A percentile compares a stretch with the other conserved stretches of the same genome.
These are phyloP conservation scores for Dissoconium aciculare DNA, from an alignment of 2,329 filamentous ascomycete genomes.

Conservation along the genomic window DNA sequence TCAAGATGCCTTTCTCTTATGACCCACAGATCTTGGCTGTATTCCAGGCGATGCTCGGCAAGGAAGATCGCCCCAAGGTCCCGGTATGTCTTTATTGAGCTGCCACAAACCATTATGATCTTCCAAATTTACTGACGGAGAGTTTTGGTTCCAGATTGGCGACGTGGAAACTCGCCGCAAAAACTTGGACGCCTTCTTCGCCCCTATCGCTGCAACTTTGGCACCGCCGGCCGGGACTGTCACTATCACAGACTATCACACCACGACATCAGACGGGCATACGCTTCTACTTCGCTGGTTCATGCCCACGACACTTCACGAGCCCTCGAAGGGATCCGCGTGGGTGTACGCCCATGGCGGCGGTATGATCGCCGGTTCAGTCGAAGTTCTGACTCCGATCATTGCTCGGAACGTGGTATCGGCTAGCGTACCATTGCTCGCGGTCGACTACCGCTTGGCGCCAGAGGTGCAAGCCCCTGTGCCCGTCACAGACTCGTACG, in stretches of 20 bases:
- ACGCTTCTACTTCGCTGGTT: slow-evolving; percentile 12
- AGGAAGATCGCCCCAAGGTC: no score
- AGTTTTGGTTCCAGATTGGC: no score
- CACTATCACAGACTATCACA: slow-evolving; percentile 9
- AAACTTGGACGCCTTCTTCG: no score
- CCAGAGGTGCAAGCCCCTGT: slow-evolving; percentile 29
- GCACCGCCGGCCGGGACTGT: slow-evolving; percentile 6
- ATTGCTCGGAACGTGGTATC: slow-evolving; percentile 17
- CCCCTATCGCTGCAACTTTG: no score
- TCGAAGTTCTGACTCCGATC: slow-evolving; percentile 15
- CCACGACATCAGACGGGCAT: slow-evolving; percentile 10
- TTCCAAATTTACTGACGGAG: no score
- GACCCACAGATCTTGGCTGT: no score
- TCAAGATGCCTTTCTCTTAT: no score
- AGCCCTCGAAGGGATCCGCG: slow-evolving; percentile 10
- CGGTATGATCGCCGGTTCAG: slow-evolving; percentile 24
- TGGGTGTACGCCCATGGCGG: slow-evolving; percentile 30
- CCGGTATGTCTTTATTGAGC: no score
- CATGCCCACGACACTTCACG: slow-evolving; percentile 5
- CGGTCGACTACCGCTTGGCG: slow-evolving; percentile 30
- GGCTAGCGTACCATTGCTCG: slow-evolving; percentile 24
- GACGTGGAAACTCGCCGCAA: no score
- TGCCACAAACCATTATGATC: no score
- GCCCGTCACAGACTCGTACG: slow-evolving; percentile 29
- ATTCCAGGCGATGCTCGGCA: no score